Percentiles rank a stretch among this genome's conserved stretches.
phyloP scores from a whole-genome alignment of 768 basidiomycete genomes.

The Leucocoprinus birnbaumii region DNA sequence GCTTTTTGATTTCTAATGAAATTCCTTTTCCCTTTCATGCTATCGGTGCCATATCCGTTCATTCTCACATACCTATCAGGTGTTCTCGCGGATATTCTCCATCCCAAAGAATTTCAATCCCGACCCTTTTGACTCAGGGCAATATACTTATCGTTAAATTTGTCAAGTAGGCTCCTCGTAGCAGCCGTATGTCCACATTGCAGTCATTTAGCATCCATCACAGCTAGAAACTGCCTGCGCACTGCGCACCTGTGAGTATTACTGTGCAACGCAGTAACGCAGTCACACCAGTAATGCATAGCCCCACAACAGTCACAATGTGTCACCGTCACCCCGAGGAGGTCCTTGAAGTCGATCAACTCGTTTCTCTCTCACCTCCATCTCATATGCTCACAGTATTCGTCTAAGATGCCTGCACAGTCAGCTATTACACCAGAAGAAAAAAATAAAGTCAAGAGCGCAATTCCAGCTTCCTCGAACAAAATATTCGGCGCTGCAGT shows the following conservation, averaged over 20 bases:
- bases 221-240: no score
- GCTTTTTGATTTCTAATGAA: slow-evolving; percentile 40
- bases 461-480: slow-evolving; percentile 51
- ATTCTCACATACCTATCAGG: no score
- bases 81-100: no score
- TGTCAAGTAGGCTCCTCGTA: no score
- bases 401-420: slow-evolving; percentile 60
- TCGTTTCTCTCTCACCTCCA: slow-evolving; percentile 12
- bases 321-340: slow-evolving; percentile 9
- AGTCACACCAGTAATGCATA: neutral
- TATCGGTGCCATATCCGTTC: neutral
- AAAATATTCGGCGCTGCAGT: slow-evolving; percentile 84
- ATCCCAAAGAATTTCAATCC: no score
- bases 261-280: neutral
- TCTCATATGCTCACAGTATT: neutral
- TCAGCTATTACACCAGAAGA: slow-evolving; percentile 72
- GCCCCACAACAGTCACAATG: slow-evolving; percentile 6
- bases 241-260: no score
- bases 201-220: no score
- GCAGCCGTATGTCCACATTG: no score
- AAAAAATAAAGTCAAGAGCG: slow-evolving; percentile 70
- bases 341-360: neutral
- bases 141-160: no score
- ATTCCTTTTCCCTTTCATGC: no score
- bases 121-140: no score